Conservation (phyloP, 768 basidiomycete genomes). For the Rhodosporidiobolus sp. region DNA sequence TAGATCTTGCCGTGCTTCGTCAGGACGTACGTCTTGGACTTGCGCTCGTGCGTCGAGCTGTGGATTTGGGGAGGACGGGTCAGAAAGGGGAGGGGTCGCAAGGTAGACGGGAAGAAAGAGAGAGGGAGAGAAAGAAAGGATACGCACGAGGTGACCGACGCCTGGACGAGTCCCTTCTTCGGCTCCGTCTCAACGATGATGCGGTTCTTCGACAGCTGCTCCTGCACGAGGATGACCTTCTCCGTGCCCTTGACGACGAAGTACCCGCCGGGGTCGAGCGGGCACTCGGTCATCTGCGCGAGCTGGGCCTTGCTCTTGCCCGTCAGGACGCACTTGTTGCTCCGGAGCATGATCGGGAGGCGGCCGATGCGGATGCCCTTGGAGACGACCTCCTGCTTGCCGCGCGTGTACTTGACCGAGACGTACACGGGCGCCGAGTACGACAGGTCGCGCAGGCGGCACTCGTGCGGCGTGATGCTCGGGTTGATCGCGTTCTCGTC, state of each 20-base stretch:
- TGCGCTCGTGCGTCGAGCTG: slow-evolving; percentile 57
- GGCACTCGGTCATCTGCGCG: slow-evolving; percentile 95
- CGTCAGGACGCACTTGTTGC: slow-evolving; percentile 87
- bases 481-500: slow-evolving; percentile 75
- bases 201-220: slow-evolving; percentile 96
- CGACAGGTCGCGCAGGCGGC: slow-evolving; percentile 88
- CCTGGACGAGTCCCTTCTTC: slow-evolving; percentile 79
- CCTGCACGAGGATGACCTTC: slow-evolving; percentile 98
- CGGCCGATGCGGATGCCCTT: slow-evolving; percentile 82
- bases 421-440: slow-evolving; percentile 91
- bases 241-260: slow-evolving; percentile 99
- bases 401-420: slow-evolving; percentile 90
- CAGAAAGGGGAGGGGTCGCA: background rate
- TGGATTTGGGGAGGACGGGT: slow-evolving; percentile 50
- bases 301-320: slow-evolving; percentile 72
- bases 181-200: slow-evolving; percentile 96
- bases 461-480: slow-evolving; percentile 91
- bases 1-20: slow-evolving; percentile 94
- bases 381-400: slow-evolving; percentile 78
- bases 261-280: slow-evolving; percentile 97
- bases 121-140: background rate
- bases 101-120: slow-evolving; percentile 8
- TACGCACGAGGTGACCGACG: slow-evolving; percentile 89
- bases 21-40: slow-evolving; percentile 95
- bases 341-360: slow-evolving; percentile 92